Conservation (phyloP, 306 rosid genomes). For the Ochetophila trinervis region DNA sequence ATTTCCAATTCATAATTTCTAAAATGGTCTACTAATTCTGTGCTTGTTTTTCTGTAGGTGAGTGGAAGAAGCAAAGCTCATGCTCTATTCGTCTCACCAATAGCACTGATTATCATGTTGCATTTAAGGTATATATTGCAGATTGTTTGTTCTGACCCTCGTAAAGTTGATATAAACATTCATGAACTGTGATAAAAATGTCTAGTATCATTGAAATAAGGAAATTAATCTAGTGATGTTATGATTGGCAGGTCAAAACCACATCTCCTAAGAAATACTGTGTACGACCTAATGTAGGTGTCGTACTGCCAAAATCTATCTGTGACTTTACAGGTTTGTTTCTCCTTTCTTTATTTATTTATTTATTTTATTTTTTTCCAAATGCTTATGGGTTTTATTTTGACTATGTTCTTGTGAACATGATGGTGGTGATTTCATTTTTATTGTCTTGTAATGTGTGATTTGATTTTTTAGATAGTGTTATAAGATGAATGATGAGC, state of each 20-base stretch:
- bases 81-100: constrained; percentile 70
- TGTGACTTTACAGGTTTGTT: constrained; percentile 66
- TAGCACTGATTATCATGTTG: constrained; percentile 53
- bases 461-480: too few relatives aligned
- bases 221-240: constrained; percentile 1
- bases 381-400: neutral
- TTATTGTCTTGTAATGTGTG: too few relatives aligned
- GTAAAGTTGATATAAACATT: neutral
- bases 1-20: neutral
- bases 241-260: constrained; percentile 73
- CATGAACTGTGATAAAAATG: neutral
- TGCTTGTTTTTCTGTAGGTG: constrained; percentile 45
- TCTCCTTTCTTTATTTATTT: neutral
- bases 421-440: too few relatives aligned
- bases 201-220: neutral
- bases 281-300: constrained; percentile 87
- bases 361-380: neutral
- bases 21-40: constrained; percentile 1
- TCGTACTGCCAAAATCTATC: constrained; percentile 59
- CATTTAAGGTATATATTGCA: constrained; percentile 67
- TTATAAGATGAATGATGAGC: too few relatives aligned
- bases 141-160: neutral
- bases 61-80: constrained; percentile 77
- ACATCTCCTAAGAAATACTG: constrained; percentile 90
- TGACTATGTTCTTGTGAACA: neutral